These are phyloP conservation scores for Arabidopsis suecica DNA, from an alignment of 345 rosid genomes.

Conservation along the genomic window DNA sequence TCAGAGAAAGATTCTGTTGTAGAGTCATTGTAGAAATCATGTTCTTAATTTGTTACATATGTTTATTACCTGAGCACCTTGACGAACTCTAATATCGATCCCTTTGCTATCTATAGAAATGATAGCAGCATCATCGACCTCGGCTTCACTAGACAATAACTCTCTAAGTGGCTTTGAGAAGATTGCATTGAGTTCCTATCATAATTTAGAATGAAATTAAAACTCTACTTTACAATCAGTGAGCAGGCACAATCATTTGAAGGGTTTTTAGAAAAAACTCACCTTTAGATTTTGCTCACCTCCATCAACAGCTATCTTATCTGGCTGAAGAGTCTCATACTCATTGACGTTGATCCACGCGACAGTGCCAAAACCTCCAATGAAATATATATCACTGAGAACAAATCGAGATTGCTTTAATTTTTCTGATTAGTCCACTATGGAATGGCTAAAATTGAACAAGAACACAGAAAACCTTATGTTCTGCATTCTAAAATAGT, in stretches of 20 bases:
- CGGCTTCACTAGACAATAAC: constrained; percentile 65
- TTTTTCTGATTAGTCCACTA: background rate
- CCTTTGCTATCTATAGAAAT: constrained; percentile 98
- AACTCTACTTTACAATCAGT: constrained; percentile 15
- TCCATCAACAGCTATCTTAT: constrained; percentile 94
- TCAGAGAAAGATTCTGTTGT: constrained; percentile 6
- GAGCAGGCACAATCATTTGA: background rate
- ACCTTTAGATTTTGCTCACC: constrained; percentile 96
- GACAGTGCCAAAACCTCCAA: constrained; percentile 98
- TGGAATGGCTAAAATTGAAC: constrained; percentile 12
- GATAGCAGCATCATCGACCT: constrained; percentile 93
- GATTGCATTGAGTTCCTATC: constrained; percentile 80
- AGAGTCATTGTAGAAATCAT: background rate
- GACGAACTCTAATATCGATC: constrained; percentile 85
- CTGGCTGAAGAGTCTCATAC: constrained; percentile 79
- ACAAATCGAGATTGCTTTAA: constrained; percentile 14
- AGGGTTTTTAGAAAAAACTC: constrained; percentile 7
- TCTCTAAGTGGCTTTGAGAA: constrained; percentile 86
- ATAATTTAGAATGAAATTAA: background rate
- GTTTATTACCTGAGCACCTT: constrained; percentile 84
- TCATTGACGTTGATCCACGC: constrained; percentile 97
- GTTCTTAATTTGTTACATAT: constrained; percentile 20
- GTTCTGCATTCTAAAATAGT: constrained; percentile 91
- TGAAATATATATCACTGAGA: constrained; percentile 90
- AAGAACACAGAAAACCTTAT: constrained; percentile 64